Percentiles rank a stretch among this genome's conserved stretches.
phyloP scores from a whole-genome alignment of 768 basidiomycete genomes.

The Inosperma sp. region DNA sequence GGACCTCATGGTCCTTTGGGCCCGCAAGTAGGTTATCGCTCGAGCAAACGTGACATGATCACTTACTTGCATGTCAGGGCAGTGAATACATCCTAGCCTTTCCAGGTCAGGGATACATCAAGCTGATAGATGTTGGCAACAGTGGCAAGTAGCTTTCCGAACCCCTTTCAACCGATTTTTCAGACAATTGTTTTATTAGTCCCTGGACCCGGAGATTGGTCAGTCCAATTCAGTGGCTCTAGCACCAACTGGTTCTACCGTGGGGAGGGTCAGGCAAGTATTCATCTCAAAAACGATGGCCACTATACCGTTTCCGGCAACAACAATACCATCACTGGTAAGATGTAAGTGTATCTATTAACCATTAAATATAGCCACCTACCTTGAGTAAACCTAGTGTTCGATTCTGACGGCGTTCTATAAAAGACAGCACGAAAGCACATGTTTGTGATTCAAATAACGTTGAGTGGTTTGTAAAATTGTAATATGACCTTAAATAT shows the following conservation, averaged over 20 bases:
- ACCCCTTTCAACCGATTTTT: background rate
- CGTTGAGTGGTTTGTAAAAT: too few relatives aligned
- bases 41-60: background rate
- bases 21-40: background rate
- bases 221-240: background rate
- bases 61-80: background rate
- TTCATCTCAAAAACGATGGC: background rate
- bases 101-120: background rate
- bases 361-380: background rate
- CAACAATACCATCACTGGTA: slow-evolving; percentile 1
- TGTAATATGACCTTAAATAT: too few relatives aligned
- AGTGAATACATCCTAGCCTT: background rate
- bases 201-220: slow-evolving; percentile 2
- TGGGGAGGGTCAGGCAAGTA: background rate
- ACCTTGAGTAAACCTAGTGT: background rate
- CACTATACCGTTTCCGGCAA: background rate
- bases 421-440: too few relatives aligned
- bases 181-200: background rate
- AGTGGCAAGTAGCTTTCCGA: background rate
- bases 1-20: background rate
- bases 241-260: slow-evolving; percentile 1
- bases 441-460: too few relatives aligned
- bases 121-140: background rate
- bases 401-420: background rate
- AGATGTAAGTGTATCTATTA: background rate